These are phyloP conservation scores for Lasiosphaeria ovina DNA, from an alignment of 495 filamentous ascomycete genomes.

Conservation along the genomic window DNA sequence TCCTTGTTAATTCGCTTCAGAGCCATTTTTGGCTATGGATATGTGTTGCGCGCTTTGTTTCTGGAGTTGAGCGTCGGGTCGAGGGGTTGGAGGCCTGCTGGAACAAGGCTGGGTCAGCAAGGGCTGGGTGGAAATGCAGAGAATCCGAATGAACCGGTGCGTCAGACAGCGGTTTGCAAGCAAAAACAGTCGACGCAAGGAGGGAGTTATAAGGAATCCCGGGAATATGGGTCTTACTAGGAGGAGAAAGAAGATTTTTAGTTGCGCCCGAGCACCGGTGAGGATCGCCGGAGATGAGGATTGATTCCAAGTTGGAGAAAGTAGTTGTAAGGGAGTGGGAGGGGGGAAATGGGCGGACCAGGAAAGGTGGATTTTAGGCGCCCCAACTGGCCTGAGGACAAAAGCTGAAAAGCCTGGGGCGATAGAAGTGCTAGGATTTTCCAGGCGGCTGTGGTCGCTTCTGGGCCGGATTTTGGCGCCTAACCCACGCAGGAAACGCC, in stretches of 20 bases:
- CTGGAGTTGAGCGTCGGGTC: conserved; percentile 17
- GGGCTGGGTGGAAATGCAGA: conserved; percentile 25
- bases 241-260: conserved; percentile 4
- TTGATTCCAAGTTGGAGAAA: conserved; percentile 6
- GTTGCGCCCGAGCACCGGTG: conserved; percentile 8
- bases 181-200: not conserved
- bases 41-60: conserved; percentile 33
- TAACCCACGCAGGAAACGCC: conserved; percentile 13
- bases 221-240: not conserved
- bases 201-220: not conserved
- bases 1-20: conserved; percentile 99
- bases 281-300: conserved; percentile 20
- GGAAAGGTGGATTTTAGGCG: conserved; percentile 27
- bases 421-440: conserved; percentile 18
- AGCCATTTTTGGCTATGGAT: conserved; percentile 66
- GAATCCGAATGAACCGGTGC: conserved; percentile 27
- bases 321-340: conserved; percentile 27
- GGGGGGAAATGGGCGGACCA: conserved; percentile 22
- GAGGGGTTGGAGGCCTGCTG: conserved; percentile 17
- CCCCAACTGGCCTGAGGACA: conserved; percentile 10
- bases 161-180: not conserved
- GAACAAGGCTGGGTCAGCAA: conserved; percentile 31
- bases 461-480: conserved; percentile 19
- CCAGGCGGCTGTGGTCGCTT: conserved; percentile 23
- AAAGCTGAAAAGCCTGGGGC: conserved; percentile 4